A percentile compares a stretch with the other conserved stretches of the same genome.
Conservation (phyloP, 2,329 filamentous ascomycete genomes). For the Ilyonectria sp. region DNA sequence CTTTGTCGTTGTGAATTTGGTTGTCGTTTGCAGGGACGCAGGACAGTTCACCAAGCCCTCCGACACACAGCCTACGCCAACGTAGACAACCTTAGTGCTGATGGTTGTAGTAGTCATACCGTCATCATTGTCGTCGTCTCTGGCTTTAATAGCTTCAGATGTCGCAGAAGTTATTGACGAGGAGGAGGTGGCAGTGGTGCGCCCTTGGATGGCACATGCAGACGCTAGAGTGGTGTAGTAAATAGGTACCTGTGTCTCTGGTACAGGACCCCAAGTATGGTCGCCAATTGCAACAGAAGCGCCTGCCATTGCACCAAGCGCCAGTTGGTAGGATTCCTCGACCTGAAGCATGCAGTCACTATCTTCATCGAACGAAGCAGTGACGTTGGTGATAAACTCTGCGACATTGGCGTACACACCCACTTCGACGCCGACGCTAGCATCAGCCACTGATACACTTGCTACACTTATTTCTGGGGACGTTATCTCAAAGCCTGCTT, state of each 20-base stretch:
- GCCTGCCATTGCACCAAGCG: conserved; percentile 68
- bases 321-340: conserved; percentile 66
- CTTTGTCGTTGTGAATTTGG: conserved; percentile 54
- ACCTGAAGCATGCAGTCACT: conserved; percentile 62
- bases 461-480: conserved; percentile 12
- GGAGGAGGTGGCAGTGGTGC: conserved; percentile 33
- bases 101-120: conserved; percentile 57
- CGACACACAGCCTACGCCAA: conserved; percentile 61
- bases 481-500: conserved; percentile 57
- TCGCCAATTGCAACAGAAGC: conserved; percentile 62
- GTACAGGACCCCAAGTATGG: conserved; percentile 66
- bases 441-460: conserved; percentile 28
- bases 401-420: conserved; percentile 67
- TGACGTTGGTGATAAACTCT: conserved; percentile 68
- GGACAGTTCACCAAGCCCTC: conserved; percentile 65
- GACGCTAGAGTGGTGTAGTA: conserved; percentile 67
- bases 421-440: conserved; percentile 63
- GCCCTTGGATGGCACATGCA: conserved; percentile 55
- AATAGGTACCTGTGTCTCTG: conserved; percentile 63
- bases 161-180: conserved; percentile 41
- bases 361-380: conserved; percentile 51
- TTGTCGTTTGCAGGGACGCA: conserved; percentile 62
- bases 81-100: conserved; percentile 58
- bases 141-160: background rate
- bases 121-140: conserved; percentile 37